Percentiles rank a stretch among this genome's conserved stretches.
phyloP scores from a whole-genome alignment of 2,329 filamentous ascomycete species.

The Nectriaceae sp. region DNA sequence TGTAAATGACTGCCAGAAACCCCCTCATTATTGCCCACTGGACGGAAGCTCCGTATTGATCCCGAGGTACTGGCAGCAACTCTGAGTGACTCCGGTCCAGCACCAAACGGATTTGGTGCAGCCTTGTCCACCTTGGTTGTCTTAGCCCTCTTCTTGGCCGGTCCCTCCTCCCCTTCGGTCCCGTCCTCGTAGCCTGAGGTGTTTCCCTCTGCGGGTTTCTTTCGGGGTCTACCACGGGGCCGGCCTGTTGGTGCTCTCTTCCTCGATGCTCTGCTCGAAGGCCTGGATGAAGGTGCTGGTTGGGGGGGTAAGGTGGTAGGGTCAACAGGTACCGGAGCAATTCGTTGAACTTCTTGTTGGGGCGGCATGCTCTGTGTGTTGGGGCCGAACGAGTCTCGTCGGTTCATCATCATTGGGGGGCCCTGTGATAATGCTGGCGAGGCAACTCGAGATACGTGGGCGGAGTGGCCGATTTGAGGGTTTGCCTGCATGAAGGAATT shows the following conservation, averaged over 20 bases:
- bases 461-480: conserved; percentile 49
- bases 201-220: conserved; percentile 61
- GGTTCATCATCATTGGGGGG: conserved; percentile 19
- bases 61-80: conserved; percentile 91
- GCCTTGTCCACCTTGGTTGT: conserved; percentile 72
- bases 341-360: conserved; percentile 35
- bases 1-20: conserved; percentile 59
- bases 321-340: conserved; percentile 38
- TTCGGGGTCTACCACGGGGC: conserved; percentile 57
- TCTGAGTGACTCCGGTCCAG: conserved; percentile 75
- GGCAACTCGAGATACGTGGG: conserved; percentile 35
- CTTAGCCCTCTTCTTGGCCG: conserved; percentile 72
- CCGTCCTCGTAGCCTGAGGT: conserved; percentile 74
- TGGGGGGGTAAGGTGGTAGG: conserved; percentile 22
- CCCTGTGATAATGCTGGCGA: conserved; percentile 40
- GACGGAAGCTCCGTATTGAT: conserved; percentile 82
- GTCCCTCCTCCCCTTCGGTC: conserved; percentile 60
- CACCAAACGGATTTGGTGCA: conserved; percentile 71
- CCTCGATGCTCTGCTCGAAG: conserved; percentile 59
- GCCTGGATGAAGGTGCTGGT: conserved; percentile 55
- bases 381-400: conserved; percentile 32
- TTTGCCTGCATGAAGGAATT: conserved; percentile 74
- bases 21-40: conserved; percentile 56
- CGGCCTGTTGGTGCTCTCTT: conserved; percentile 53
- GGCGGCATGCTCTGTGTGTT: conserved; percentile 18